These are phyloP conservation scores for Neonectria hederae DNA, from an alignment of 2,329 filamentous ascomycete species.

Conservation along the genomic window DNA sequence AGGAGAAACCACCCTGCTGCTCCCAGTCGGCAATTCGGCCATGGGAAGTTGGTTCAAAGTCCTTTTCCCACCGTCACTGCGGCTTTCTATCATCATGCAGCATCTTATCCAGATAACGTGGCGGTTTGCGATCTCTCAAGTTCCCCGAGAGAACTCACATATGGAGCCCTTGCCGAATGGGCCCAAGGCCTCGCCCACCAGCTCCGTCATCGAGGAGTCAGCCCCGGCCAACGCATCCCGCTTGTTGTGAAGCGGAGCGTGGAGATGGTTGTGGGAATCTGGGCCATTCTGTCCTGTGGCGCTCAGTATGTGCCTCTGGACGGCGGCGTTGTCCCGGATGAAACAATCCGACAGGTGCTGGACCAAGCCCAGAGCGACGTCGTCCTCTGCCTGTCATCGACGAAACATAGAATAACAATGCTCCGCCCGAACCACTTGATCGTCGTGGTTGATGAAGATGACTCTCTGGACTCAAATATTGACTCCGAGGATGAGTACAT, in stretches of 20 bases:
- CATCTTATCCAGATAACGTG: slow-evolving; percentile 47
- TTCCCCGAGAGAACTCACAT: slow-evolving; percentile 51
- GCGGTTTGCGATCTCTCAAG: slow-evolving; percentile 52
- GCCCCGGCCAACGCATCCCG: slow-evolving; percentile 59
- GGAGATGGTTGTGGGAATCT: slow-evolving; percentile 66
- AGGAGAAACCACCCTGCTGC: slow-evolving; percentile 12
- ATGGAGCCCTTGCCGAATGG: slow-evolving; percentile 54
- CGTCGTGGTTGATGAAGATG: slow-evolving; percentile 44
- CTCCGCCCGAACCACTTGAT: slow-evolving; percentile 38
- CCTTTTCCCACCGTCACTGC: slow-evolving; percentile 52
- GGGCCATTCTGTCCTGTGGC: slow-evolving; percentile 64
- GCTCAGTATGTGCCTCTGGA: slow-evolving; percentile 70
- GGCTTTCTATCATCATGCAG: slow-evolving; percentile 52
- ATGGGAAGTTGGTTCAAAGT: slow-evolving; percentile 34
- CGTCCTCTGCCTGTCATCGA: slow-evolving; percentile 58
- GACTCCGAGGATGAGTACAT: slow-evolving; percentile 32
- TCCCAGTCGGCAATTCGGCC: slow-evolving; percentile 24
- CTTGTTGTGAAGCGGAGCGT: slow-evolving; percentile 64
- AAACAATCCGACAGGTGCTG: slow-evolving; percentile 60
- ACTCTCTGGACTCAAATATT: background rate
- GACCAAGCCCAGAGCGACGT: slow-evolving; percentile 55
- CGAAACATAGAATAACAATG: slow-evolving; percentile 45
- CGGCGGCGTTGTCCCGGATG: slow-evolving; percentile 61
- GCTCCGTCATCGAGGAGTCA: slow-evolving; percentile 52
- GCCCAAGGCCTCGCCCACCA: slow-evolving; percentile 54